Base-by-base conservation (phyloP, 78 protist species). In the Trichosphaerium sp. region DNA sequence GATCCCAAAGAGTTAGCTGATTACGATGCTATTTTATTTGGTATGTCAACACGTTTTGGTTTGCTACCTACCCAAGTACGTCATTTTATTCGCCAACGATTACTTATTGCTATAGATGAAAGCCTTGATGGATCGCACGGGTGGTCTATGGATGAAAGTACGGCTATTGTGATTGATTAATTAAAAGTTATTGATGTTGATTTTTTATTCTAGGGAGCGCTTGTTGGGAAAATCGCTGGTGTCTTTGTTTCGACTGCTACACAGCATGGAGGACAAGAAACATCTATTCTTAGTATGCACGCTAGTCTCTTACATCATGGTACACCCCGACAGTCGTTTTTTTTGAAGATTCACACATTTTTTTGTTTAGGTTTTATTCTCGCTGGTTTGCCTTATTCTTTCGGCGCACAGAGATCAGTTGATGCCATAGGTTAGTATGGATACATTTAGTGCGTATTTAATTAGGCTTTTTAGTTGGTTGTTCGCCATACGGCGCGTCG, bases 401-500 rank as follows among this genome's bases (percentile, higher is more conserved):
- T 14, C 18, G 15, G 54, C n/a, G 39, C 49, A 18, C 38, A 57
- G 28, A 12, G 25, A n/a, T 35, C 29, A 10, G 43, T 54, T 35
- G 32, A 54, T 10, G 59, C n/a, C n/a, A n/a, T n/a, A n/a, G n/a
- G n/a, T n/a, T n/a, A n/a, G n/a, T n/a, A n/a, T n/a, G n/a, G n/a
- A n/a, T n/a, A n/a, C n/a, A n/a, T n/a, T n/a, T n/a, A n/a, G n/a
- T n/a, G n/a, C n/a, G n/a, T n/a, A n/a, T n/a, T n/a, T n/a, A n/a
- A n/a, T n/a, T n/a, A n/a, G n/a, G n/a, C n/a, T n/a, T n/a, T n/a
- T n/a, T n/a, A n/a, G 37, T 14, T 28, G 80, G 78, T 11, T 38
- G 77, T 7, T 57, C 73, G 0, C 85, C 89, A 14, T 78, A 77
- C 47, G 85, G 89, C n/a, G 85, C 80, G 28, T 52, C 70, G n/a